Base-by-base conservation (phyloP, 352 stramenopile genomes). In the Blastocystis sp. region DNA sequence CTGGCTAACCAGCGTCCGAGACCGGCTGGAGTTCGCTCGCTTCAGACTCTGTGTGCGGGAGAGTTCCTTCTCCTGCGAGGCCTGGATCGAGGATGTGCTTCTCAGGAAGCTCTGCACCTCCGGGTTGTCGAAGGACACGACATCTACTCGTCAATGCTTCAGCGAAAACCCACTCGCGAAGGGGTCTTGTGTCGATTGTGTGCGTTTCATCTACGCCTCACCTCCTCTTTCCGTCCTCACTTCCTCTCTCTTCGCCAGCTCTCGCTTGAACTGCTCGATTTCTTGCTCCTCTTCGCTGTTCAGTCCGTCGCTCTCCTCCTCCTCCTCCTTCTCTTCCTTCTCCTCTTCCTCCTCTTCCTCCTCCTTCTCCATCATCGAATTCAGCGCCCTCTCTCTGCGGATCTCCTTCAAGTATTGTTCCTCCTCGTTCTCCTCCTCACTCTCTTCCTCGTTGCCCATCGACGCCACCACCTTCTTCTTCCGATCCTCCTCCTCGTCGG, bases 81-180 rank as follows among this genome's bases (percentile, higher is more conserved):
- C 41, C 52, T 64, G n/a, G 2, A 38, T 70, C 10, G 74, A 84
- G 5, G 48, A 56, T 14, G 48, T 56, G 5, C 5, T 56, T 14
- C 48, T 56, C n/a, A 84, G 28, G 60, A 84, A 84, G n/a, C 52
- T 69, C 21, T 53, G 28, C 4, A 84, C 34, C 40, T 67, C 74
- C 0, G 74, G 74, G 48, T 84, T 84, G 34, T 84, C 74, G n/a
- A 84, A 84, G 10, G 74, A 56, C 23, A 84, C 74, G 21, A 84
- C 61, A 21, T 84, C 74, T 84, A 65, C 21, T 19, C 4, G 21
- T 52, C 11, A 67, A 84, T 2, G 2, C 0, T 11, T 56, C 17
- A 61, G 7, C 11, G 4, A 5, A 1, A 59, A n/a, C 56, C 10
- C 1, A 79, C 67, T 45, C 10, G 3, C 19, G 43, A 88, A 79